Evolutionary conservation across 2,329 filamentous ascomycete species (phyloP), one percentile per base, ranked within the genome.

Genomic region (Thelonectria discophora): DNA sequence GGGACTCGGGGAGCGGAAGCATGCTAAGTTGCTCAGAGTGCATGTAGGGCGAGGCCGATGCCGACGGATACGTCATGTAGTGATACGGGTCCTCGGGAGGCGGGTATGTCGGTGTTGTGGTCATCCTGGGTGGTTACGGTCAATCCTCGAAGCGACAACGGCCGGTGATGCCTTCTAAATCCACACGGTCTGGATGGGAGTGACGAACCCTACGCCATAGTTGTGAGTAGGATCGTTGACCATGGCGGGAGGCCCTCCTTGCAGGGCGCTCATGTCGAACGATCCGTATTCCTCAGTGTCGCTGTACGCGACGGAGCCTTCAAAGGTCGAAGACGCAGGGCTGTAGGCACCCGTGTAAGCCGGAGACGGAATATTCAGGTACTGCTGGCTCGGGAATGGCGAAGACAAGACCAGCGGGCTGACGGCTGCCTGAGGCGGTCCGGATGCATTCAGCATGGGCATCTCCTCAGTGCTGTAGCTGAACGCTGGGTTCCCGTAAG

Each of bases 401-500:
- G 84, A 88, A 32, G 85, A 84, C 55, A 88, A 77, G 67, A 81
- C 79, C 71, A 87, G 72, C 15, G 86, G 84, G 73, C 82, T 88
- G 69, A 84, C 78, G 45, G 82, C 81, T 46, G 81, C 80, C 46
- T 77, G 80, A 46, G 76, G 76, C 12, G 81, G 69, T 43, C 70
- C 72, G 17, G 75, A 80, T 17, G 80, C 77, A 63, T 81, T 80
- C 69, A 88, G 78, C 69, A 86, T 78, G 27, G 86, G 84, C 73
- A 89, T 78, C 66, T 87, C 84, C 73, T 89, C 87, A 55, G 85
- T 82, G 74, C 86, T 88, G 79, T 88, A 89, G 77, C 81, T 88
- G 75, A 89, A 88, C 21, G 84, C 79, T 15, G 84, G 82, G 67
- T 84, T 87, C 39, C 81, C 79, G 59, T 87, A 88, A 1, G 83